phyloP scores from a whole-genome alignment of 78 protist species.

The Dictyostelium discoideum region dicty_2.7 NC_007091.3:4724001-4724500 shows the following conservation, averaged over 20 bases:
- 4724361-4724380: conserved; percentile 34
- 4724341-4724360: conserved; percentile 33
- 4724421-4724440: not conserved
- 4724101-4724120: conserved; percentile 45
- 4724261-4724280: not conserved
- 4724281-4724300: conserved; percentile 39
- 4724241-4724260: conserved; percentile 24
- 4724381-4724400: conserved; percentile 2
- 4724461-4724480: no score
- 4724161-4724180: conserved; percentile 34
- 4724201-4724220: conserved; percentile 75
- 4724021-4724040: not conserved
- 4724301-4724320: conserved; percentile 21
- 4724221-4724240: conserved; percentile 71
- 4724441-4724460: not conserved
- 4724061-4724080: not conserved
- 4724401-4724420: conserved; percentile 9
- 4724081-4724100: not conserved
- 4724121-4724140: conserved; percentile 25
- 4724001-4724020: not conserved
- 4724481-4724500: conserved; percentile 55
- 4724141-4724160: conserved; percentile 49
- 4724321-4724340: conserved; percentile 35
- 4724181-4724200: conserved; percentile 34
- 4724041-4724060: not conserved